Base-by-base conservation (phyloP, 148 eudicot species). In the Silene latifolia region DNA sequence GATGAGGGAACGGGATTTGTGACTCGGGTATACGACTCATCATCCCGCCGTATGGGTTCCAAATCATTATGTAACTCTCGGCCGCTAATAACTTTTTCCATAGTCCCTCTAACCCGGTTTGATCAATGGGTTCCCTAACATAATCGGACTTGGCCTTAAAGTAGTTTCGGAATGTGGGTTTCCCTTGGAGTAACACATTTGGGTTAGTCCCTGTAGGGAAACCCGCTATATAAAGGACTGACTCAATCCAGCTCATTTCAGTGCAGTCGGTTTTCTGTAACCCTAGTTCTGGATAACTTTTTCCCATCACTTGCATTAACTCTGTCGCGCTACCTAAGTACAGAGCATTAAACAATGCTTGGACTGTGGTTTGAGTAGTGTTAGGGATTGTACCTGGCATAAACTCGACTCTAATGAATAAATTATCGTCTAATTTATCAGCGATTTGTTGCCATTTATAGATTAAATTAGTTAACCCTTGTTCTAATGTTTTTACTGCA, bases 1-100 rank as follows among this genome's bases (percentile, higher is more conserved):
- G 63, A 59, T 84, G 83, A 20, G 86, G 86, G 25, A 78, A 84
- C 14, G 86, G 84, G 7, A 74, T 84, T 24, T 24, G 65, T 2
- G 74, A 63, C 62, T 84, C 86, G 3, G 75, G 70, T 24, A 84
- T 69, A 11, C 60, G 57, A 42, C 76, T 51, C 88, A 87, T 84
- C 74, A 72, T 87, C 46, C 86, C 89, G 13, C 89, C 89, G 20
- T 78, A 81, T 1, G 89, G 87, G 44, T 79, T 77, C 75, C 82
- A 72, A 4, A 83, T 77, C 84, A 87, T 76, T 19, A 75, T 46
- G 2, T 70, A 79, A 29, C 69, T 61, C 2, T 81, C 86, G 0
- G 77, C 25, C 14, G 69, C 69, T 48, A 78, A 19, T 14, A 81
- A 46, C 66, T 64, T 70, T 51, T 76, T 65, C 79, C 80, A 81